phyloP scores from a whole-genome alignment of 148 eudicot genomes.

The Arbutus unedo region DNA sequence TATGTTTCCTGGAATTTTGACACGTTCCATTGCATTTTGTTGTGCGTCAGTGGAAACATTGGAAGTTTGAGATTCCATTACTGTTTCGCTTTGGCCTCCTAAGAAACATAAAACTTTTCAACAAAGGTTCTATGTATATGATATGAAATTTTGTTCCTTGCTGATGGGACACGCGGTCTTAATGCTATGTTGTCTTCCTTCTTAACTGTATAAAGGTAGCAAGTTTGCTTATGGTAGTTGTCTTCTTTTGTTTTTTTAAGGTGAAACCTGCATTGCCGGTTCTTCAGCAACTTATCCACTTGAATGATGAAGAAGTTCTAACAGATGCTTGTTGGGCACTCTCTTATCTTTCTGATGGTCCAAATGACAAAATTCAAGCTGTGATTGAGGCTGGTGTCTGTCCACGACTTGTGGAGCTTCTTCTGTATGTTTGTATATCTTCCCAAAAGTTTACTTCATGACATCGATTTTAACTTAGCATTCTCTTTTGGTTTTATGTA shows the following conservation, averaged over 20 bases:
- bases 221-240: not conserved
- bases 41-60: not conserved
- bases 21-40: not conserved
- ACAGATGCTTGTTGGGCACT: conserved; percentile 98
- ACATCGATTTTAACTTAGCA: too few species aligned
- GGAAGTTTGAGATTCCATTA: not conserved
- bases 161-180: not conserved
- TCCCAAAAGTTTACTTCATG: too few species aligned
- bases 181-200: not conserved
- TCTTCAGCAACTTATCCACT: conserved; percentile 67
- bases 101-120: not conserved
- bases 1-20: not conserved
- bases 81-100: not conserved
- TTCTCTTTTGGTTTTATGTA: not conserved
- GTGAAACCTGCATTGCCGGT: conserved; percentile 82
- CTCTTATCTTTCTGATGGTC: conserved; percentile 91
- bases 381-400: conserved; percentile 92
- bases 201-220: not conserved
- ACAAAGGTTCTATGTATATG: not conserved
- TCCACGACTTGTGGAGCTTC: conserved; percentile 79
- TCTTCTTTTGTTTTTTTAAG: conserved; percentile 30
- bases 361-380: conserved; percentile 93
- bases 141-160: not conserved
- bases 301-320: conserved; percentile 84
- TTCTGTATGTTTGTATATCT: conserved; percentile 45